Conservation (phyloP, 805 yeast species). For the Candida piceae region DNA sequence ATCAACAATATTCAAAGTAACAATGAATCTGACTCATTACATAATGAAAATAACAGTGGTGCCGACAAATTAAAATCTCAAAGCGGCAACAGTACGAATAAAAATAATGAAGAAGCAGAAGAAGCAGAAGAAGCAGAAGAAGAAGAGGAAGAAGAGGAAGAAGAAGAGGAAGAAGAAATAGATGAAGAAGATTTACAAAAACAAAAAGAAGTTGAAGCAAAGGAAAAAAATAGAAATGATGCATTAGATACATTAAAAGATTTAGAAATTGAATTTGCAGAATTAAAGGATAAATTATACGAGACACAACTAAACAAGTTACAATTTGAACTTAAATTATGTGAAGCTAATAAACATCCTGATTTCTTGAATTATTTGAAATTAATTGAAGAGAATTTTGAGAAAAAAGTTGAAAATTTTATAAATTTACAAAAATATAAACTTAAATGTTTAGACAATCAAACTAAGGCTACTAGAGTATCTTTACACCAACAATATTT, state of each 20-base stretch:
- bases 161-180: slow-evolving; percentile 20
- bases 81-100: no score
- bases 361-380: slow-evolving; percentile 70
- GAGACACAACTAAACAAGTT: slow-evolving; percentile 74
- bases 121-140: slow-evolving; percentile 18
- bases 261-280: slow-evolving; percentile 84
- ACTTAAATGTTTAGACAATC: slow-evolving; percentile 70
- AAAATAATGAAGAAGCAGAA: no score
- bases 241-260: slow-evolving; percentile 72
- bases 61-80: no score
- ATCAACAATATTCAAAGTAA: background rate
- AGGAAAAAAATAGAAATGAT: slow-evolving; percentile 43
- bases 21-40: background rate
- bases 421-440: slow-evolving; percentile 52
- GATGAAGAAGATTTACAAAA: slow-evolving; percentile 21
- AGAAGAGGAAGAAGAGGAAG: slow-evolving; percentile 13
- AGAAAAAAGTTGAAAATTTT: slow-evolving; percentile 48
- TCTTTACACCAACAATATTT: slow-evolving; percentile 79
- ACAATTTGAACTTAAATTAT: slow-evolving; percentile 80
- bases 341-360: slow-evolving; percentile 88
- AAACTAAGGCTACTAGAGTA: slow-evolving; percentile 74
- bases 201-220: slow-evolving; percentile 22
- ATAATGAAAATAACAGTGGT: no score
- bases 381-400: slow-evolving; percentile 68
- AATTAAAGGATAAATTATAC: slow-evolving; percentile 75